Conservation (phyloP, 148 eudicot genomes). For the Silene latifolia region DNA sequence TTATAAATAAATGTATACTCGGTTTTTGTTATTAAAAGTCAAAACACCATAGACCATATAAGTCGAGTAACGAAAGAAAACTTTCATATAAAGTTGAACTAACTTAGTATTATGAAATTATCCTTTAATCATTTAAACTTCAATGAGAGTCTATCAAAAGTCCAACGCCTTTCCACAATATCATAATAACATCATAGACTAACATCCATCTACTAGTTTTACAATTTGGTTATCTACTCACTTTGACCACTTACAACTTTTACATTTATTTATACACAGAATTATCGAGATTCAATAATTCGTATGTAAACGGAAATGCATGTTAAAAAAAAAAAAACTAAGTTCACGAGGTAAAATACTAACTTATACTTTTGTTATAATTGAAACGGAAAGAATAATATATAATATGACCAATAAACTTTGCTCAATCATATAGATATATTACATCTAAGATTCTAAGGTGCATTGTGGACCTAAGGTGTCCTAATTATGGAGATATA, state of each 20-base stretch:
- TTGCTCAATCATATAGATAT: background rate
- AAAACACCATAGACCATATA: background rate
- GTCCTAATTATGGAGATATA: background rate
- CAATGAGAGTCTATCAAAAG: constrained; percentile 7
- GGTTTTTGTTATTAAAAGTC: background rate
- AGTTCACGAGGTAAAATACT: no score
- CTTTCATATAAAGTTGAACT: constrained; percentile 1
- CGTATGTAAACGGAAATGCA: no score
- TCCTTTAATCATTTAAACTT: constrained; percentile 5
- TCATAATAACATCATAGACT: constrained; percentile 7
- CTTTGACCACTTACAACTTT: background rate
- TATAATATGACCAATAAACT: background rate
- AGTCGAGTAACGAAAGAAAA: background rate
- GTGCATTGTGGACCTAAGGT: constrained; percentile 2
- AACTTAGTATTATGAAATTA: background rate
- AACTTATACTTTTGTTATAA: no score
- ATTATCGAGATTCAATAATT: no score
- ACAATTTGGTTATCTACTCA: background rate
- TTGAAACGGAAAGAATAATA: no score
- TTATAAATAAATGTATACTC: background rate
- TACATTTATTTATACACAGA: no score
- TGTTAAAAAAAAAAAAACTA: no score
- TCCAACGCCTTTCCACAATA: background rate
- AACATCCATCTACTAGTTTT: background rate
- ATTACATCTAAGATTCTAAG: no score